These are phyloP conservation scores for Balakata baccata DNA, from an alignment of 345 rosid genomes.

Conservation along the genomic window DNA sequence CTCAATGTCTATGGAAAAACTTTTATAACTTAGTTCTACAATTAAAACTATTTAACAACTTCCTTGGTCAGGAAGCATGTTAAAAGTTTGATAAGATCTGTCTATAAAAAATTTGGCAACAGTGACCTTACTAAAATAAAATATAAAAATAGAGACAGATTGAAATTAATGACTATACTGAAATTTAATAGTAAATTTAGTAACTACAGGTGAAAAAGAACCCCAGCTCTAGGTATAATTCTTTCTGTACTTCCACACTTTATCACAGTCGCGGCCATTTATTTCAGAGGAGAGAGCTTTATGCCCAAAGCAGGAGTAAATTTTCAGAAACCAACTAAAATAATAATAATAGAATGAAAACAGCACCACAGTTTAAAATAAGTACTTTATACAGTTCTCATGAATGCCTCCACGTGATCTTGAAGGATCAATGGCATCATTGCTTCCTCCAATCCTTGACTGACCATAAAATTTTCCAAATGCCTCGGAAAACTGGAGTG, in stretches of 20 bases:
- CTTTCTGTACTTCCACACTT: background rate
- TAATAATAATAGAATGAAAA: background rate
- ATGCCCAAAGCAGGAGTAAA: background rate
- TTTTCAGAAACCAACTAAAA: background rate
- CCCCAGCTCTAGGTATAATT: background rate
- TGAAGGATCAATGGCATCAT: slow-evolving; percentile 57
- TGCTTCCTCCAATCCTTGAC: slow-evolving; percentile 59
- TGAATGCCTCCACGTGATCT: slow-evolving; percentile 66
- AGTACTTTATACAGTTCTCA: slow-evolving; percentile 83
- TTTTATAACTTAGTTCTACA: too few species aligned
- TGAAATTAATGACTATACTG: background rate
- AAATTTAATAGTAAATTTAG: background rate
- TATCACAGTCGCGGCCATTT: background rate
- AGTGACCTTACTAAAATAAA: too few species aligned
- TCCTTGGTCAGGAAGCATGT: too few species aligned
- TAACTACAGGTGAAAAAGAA: background rate
- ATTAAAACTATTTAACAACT: too few species aligned
- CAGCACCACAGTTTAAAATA: background rate
- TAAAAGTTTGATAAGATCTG: too few species aligned
- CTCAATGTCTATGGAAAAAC: too few species aligned
- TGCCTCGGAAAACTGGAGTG: slow-evolving; percentile 76
- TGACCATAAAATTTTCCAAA: slow-evolving; percentile 93
- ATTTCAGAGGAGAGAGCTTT: background rate
- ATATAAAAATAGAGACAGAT: background rate
- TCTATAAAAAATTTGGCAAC: too few species aligned